Evolutionary conservation across 2,329 filamentous ascomycete species (phyloP).

Genomic region (Rutstroemia sp.): DNA sequence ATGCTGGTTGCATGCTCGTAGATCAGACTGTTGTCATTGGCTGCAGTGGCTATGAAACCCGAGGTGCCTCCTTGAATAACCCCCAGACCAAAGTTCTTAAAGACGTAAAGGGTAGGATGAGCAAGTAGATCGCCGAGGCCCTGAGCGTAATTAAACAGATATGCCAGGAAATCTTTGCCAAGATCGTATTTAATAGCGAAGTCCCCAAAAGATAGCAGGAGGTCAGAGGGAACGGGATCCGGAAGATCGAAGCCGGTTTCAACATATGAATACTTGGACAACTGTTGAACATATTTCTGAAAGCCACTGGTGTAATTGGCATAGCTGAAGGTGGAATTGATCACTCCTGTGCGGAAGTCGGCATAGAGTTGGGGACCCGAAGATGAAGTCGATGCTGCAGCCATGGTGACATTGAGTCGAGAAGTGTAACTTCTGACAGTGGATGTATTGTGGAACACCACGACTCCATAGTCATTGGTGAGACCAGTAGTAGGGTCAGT

Average conservation of each 20-base stretch:
- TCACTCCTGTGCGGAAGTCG: conserved; percentile 12
- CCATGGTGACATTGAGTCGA: conserved; percentile 6
- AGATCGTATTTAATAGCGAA: conserved; percentile 30
- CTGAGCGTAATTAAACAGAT: conserved; percentile 35
- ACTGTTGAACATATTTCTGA: conserved; percentile 14
- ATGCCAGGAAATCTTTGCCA: conserved; percentile 32
- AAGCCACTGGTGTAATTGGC: conserved; percentile 7
- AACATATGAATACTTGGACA: conserved; percentile 30
- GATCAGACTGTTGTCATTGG: conserved; percentile 14
- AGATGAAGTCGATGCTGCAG: background rate
- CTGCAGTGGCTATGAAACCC: conserved; percentile 12
- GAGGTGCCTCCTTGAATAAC: conserved; percentile 11
- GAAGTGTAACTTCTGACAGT: conserved; percentile 12
- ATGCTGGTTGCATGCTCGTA: conserved; percentile 12
- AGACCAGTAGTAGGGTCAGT: conserved; percentile 30
- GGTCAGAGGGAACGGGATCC: conserved; percentile 16
- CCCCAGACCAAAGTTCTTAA: conserved; percentile 33
- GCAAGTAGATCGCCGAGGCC: conserved; percentile 38
- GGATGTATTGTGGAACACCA: conserved; percentile 13
- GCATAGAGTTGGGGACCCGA: background rate
- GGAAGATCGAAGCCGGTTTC: conserved; percentile 35
- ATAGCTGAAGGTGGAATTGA: conserved; percentile 5
- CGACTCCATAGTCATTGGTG: conserved; percentile 33
- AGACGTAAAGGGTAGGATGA: conserved; percentile 38
- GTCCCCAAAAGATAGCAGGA: conserved; percentile 18